phyloP scores from a whole-genome alignment of 1,284 basidiomycete genomes.

The Pseudozyma tsukubaensis region DNA sequence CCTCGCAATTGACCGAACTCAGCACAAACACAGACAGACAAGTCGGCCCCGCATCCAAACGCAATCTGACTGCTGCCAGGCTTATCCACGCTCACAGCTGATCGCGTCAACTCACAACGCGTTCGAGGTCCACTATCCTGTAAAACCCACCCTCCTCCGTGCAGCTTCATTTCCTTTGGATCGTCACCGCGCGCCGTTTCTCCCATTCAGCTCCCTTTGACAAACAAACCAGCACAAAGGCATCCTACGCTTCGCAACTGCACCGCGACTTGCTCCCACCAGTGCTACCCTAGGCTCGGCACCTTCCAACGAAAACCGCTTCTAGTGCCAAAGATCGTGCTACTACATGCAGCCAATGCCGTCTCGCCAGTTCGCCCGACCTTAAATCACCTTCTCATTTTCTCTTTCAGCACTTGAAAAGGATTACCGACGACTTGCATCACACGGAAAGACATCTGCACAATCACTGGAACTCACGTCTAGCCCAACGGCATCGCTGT shows the following conservation, averaged over 20 bases:
- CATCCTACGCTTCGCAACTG: too few species aligned
- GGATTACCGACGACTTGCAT: too few species aligned
- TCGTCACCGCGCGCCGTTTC: not conserved
- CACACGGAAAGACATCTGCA: too few species aligned
- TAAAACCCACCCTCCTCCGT: conserved; percentile 7
- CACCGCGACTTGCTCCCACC: too few species aligned
- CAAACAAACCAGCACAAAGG: not conserved
- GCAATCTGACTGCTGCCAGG: not conserved
- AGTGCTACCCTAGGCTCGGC: too few species aligned
- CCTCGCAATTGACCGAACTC: not conserved
- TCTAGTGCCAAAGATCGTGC: too few species aligned
- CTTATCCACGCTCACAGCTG: not conserved
- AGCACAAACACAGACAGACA: not conserved
- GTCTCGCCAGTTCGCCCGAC: conserved; percentile 1
- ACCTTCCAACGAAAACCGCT: too few species aligned
- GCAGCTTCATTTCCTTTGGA: conserved; percentile 17
- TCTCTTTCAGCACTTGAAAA: not conserved
- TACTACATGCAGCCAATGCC: conserved; percentile 16
- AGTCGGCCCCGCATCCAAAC: not conserved
- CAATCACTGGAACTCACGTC: too few species aligned
- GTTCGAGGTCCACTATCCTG: not conserved
- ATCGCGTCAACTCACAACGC: conserved; percentile 1
- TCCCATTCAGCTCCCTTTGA: not conserved
- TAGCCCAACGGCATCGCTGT: too few species aligned
- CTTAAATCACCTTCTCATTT: conserved; percentile 5